Evolutionary conservation across 2,329 filamentous ascomycete species (phyloP).

Genomic region (Fusarium odoratissimum): DNA sequence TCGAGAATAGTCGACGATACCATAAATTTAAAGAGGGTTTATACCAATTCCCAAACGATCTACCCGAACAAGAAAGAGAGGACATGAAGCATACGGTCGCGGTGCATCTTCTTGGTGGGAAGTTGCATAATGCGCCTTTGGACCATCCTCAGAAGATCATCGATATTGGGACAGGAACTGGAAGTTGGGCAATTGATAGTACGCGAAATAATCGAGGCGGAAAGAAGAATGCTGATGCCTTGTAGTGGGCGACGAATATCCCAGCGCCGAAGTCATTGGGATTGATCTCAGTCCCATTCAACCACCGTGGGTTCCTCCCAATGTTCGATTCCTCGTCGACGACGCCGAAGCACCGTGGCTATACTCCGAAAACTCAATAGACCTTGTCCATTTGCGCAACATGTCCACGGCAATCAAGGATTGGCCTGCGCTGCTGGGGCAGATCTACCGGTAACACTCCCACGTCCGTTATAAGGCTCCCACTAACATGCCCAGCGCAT

Average conservation of each 20-base stretch:
- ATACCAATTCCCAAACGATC: constrained; percentile 56
- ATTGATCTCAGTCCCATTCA: constrained; percentile 56
- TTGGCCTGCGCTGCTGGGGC: constrained; percentile 34
- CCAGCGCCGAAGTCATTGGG: constrained; percentile 52
- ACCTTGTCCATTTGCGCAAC: constrained; percentile 48
- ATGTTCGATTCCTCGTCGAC: constrained; percentile 55
- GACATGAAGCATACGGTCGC: constrained; percentile 57
- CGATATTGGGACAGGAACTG: constrained; percentile 54
- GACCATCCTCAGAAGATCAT: constrained; percentile 52
- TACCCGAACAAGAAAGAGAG: constrained; percentile 58
- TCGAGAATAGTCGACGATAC: constrained; percentile 57
- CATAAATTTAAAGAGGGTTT: constrained; percentile 56
- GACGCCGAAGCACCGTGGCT: constrained; percentile 51
- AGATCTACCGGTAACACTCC: constrained; percentile 36
- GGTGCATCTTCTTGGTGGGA: constrained; percentile 50
- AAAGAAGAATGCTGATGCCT: not conserved
- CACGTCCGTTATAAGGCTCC: not conserved
- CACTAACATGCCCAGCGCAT: constrained; percentile 15
- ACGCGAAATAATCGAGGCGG: not conserved
- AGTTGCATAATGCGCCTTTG: constrained; percentile 57
- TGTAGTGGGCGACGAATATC: constrained; percentile 53
- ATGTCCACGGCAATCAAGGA: constrained; percentile 52
- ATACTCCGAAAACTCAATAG: constrained; percentile 34
- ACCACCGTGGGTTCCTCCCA: constrained; percentile 54
- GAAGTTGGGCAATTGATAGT: constrained; percentile 60